Evolutionary conservation across 495 filamentous ascomycete species (phyloP), one percentile per base, ranked within the genome.

Genomic region (Clavariopsis aquatica): DNA sequence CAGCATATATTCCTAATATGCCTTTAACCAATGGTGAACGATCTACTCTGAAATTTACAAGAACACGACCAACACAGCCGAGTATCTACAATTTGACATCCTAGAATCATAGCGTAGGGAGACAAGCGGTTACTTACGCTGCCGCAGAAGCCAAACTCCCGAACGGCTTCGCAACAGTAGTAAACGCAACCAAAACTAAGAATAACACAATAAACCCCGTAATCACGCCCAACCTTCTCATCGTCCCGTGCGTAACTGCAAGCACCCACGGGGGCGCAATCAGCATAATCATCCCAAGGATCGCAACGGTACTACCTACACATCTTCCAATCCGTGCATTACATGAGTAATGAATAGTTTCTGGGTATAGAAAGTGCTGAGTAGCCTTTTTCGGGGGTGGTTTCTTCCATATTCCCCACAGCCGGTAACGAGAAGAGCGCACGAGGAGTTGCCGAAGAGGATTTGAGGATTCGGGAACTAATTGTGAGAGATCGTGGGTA

Each of bases 61-160:
- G 20, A 64, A 64, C 20, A 64, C 60, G 1, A 64, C 60, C 26
- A 64, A 51, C 13, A 64, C 60, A 2, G 52, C 52, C n/a, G 60
- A 31, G 26, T 64, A 64, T 26, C 52, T 64, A 49, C n/a, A 26
- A 26, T 7, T 15, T n/a, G 20, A 22, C 24, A 7, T 56, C 20
- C 17, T 7, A 15, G 4, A 53, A 22, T 15, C 17, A 36, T 9
- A 17, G 12, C 20, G 20, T 22, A 45, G 12, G 9, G n/a, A 55
- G 23, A 31, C 19, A 24, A 49, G 43, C 8, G 24, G 43, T 8
- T 5, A 49, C 60, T 28, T 54, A 63, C 60, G 60, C 57, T 2
- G 57, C 57, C 28, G 57, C 45, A 13, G 57, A 41, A 49, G 57
- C 57, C 12, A 60, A 49, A 24, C 41, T 34, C n/a, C 49, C 26